These are phyloP conservation scores for Acacia pycnantha DNA, from an alignment of 331 rosid species.

Conservation along the genomic window DNA sequence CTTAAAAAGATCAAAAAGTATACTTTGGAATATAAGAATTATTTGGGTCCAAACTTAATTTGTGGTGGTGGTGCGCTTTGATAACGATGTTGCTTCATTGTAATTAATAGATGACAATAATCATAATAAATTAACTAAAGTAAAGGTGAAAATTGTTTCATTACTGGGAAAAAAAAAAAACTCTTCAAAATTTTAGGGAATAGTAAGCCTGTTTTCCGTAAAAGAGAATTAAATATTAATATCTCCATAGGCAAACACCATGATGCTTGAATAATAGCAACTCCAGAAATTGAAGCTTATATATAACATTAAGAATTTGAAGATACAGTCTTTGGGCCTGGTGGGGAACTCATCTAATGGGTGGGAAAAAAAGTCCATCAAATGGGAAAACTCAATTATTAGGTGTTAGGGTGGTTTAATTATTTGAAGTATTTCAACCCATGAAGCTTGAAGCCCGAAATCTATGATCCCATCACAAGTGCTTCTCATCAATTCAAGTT, in stretches of 20 bases:
- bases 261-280: conserved; percentile 24
- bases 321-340: neutral
- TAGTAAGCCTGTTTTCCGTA: neutral
- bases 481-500: no score
- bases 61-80: neutral
- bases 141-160: neutral
- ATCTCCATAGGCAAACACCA: neutral
- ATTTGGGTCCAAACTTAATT: neutral
- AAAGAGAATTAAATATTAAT: neutral
- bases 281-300: conserved; percentile 11
- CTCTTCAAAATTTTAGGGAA: neutral
- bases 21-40: no score
- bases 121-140: neutral
- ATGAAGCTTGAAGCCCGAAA: no score
- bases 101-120: neutral
- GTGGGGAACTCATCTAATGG: no score
- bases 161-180: neutral
- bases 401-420: no score
- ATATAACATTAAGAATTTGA: neutral
- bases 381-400: no score
- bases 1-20: no score
- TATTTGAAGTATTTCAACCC: no score
- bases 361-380: no score
- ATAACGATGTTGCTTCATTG: neutral
- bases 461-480: no score